phyloP scores from a whole-genome alignment of 305 asterid species.

The Solanum hybrid region DNA sequence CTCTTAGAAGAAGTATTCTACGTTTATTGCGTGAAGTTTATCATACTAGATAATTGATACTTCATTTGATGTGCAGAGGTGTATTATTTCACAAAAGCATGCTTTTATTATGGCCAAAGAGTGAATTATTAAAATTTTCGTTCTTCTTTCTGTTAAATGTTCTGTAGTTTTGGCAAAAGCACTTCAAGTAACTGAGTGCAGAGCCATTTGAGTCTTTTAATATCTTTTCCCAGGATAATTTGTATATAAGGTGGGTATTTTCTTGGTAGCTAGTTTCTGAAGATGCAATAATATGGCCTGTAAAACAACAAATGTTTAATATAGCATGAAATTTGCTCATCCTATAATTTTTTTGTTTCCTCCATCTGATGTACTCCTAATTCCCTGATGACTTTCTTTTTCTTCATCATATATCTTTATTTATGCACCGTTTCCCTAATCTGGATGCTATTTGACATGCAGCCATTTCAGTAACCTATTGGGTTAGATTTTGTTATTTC shows the following conservation, averaged over 20 bases:
- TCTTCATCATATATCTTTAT: background rate
- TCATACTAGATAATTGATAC: background rate
- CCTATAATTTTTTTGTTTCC: background rate
- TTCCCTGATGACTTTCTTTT: background rate
- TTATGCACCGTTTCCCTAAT: background rate
- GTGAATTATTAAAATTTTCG: background rate
- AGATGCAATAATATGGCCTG: background rate
- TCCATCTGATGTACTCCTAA: background rate
- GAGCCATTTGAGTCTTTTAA: background rate
- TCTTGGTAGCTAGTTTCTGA: background rate
- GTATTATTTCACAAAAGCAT: background rate
- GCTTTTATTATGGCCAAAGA: background rate
- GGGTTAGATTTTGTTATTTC: background rate
- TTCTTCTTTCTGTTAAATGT: background rate
- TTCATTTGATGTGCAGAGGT: background rate
- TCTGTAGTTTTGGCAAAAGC: slow-evolving; percentile 1
- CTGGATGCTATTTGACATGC: background rate
- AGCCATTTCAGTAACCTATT: background rate
- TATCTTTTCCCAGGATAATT: background rate
- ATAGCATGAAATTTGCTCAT: background rate
- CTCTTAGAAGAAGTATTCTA: background rate
- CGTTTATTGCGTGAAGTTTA: background rate
- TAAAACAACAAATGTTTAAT: background rate
- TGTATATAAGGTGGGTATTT: background rate
- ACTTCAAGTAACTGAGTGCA: background rate